These are phyloP conservation scores for Bruguiera hainesii DNA, from an alignment of 441 rosid genomes.

Conservation along the genomic window DNA sequence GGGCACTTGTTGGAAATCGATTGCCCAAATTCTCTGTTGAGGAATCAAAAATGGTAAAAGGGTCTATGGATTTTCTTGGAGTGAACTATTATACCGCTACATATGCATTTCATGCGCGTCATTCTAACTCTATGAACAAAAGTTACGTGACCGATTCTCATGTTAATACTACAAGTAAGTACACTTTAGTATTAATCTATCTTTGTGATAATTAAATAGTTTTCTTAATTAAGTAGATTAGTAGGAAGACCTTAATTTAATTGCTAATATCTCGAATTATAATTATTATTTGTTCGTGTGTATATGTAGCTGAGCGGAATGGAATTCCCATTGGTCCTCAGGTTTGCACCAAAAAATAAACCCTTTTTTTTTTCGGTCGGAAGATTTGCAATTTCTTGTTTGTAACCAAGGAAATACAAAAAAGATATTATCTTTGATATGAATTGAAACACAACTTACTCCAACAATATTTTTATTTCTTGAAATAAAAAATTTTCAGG, in stretches of 20 bases:
- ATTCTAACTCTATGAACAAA: neutral
- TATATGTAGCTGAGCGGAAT: slow-evolving; percentile 25
- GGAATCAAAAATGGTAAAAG: slow-evolving; percentile 32
- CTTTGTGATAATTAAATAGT: neutral
- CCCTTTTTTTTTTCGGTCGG: too few relatives aligned
- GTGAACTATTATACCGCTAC: slow-evolving; percentile 40
- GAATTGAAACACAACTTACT: too few relatives aligned
- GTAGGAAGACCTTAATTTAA: neutral
- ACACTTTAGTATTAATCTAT: too few relatives aligned
- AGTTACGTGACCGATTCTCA: slow-evolving; percentile 35
- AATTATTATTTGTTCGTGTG: neutral
- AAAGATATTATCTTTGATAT: too few relatives aligned
- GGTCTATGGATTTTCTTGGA: slow-evolving; percentile 49
- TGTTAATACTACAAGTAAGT: slow-evolving; percentile 26
- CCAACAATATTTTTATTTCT: too few relatives aligned
- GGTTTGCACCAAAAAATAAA: slow-evolving; percentile 8
- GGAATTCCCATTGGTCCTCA: slow-evolving; percentile 33
- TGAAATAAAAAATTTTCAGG: slow-evolving; percentile 20
- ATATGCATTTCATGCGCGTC: slow-evolving; percentile 28
- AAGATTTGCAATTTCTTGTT: too few relatives aligned
- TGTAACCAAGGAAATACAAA: too few relatives aligned
- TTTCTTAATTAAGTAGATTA: neutral
- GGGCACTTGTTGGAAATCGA: slow-evolving; percentile 26
- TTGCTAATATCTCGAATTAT: too few relatives aligned
- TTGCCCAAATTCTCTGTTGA: slow-evolving; percentile 39